Evolutionary conservation across 306 rosid species (phyloP), one percentile per base, ranked within the genome.

Genomic region (Senna tora): DNA sequence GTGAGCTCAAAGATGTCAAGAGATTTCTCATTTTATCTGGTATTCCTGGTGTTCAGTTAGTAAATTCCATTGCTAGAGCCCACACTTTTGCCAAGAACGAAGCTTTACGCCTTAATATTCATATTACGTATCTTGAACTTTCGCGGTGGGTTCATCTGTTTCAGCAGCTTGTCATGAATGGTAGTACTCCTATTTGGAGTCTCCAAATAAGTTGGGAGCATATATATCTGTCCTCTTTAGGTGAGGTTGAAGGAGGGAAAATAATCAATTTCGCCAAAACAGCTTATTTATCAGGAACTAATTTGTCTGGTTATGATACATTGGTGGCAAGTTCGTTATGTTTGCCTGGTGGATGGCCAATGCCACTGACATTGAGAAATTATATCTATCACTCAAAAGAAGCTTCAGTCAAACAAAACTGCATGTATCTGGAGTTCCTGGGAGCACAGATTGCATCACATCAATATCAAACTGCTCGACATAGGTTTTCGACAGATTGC

Each of bases 321-420:
- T 81, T 71, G 47, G 32, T 33, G 53, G 65, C 30, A 0, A 36
- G 69, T 57, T 71, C 88, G 34, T 74, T 91, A 82, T 72, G 84
- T 78, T 73, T 89, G 71, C 96, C 97, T 38, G 96, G 97, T 62
- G 98, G 97, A 72, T 94, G 89, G 91, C 98, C 96, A 5, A 69
- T 75, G 79, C 87, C 97, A 5, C 39, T 86, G 65, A 86, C 74
- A 73, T 65, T 88, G 72, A 82, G 78, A 74, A 95, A 94, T 72
- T 78, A 67, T 77, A 73, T 85, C 49, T 77, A 77, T 79, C 71
- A 86, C 91, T 74, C 96, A 2, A 85, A 85, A 74, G 96, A 91
- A 77, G 76, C 86, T 63, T 78, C 73, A 22, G 74, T 87, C 63
- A 86, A 75, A 84, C 93, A 82, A 67, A n/a, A 89, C 57, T 87